Percentiles rank a stretch among this genome's conserved stretches.
phyloP scores from a whole-genome alignment of 768 basidiomycete species.

The Pisolithus marmoratus region DNA sequence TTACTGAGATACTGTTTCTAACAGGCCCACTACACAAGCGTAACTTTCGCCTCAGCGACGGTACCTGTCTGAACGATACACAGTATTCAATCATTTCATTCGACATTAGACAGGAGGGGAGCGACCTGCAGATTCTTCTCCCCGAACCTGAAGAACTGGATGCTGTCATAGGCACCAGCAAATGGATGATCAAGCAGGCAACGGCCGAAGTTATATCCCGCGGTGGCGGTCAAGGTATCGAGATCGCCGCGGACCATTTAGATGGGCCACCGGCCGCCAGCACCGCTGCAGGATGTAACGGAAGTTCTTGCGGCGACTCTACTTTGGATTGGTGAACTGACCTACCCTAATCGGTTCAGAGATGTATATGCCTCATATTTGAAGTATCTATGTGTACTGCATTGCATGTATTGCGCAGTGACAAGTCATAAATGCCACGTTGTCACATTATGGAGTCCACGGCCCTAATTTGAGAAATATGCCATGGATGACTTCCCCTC shows the following conservation, averaged over 20 bases:
- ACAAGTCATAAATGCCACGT: too few species aligned
- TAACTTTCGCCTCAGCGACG: constrained; percentile 52
- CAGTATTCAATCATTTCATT: constrained; percentile 60
- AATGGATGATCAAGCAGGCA: constrained; percentile 58
- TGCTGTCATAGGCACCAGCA: constrained; percentile 54
- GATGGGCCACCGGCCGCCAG: not conserved
- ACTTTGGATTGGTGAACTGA: not conserved
- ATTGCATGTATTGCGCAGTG: too few species aligned
- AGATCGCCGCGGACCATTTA: constrained; percentile 26
- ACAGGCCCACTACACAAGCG: constrained; percentile 60
- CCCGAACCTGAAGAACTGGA: constrained; percentile 50
- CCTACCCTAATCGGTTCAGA: too few species aligned
- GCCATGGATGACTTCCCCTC: too few species aligned
- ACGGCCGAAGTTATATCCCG: constrained; percentile 34
- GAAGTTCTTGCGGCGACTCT: not conserved
- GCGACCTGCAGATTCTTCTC: constrained; percentile 45
- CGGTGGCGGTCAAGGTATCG: constrained; percentile 25
- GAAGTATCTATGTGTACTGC: too few species aligned
- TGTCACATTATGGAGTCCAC: too few species aligned
- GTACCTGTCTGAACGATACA: constrained; percentile 53
- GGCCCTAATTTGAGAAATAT: too few species aligned
- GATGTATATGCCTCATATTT: too few species aligned
- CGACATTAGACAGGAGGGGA: constrained; percentile 43
- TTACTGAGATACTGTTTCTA: not conserved
- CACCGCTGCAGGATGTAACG: not conserved